Base-by-base conservation (phyloP, 208 protist genomes). In the Leishmania guyanensis region DNA sequence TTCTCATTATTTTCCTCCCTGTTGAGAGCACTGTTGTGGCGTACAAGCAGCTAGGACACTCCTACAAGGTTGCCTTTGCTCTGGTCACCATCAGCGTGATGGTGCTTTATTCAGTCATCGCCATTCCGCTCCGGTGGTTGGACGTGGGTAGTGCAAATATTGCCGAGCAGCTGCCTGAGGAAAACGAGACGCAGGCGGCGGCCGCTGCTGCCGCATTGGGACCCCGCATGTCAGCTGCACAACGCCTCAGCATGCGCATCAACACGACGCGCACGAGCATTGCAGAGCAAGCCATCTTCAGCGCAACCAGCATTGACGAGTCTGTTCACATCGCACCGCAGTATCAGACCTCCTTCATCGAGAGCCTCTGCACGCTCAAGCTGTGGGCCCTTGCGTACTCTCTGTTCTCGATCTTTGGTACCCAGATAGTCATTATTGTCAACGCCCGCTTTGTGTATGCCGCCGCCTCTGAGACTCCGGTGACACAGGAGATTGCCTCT, bases 401-500 rank as follows among this genome's bases (percentile, higher is more conserved):
- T 29, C 78, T 94, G 22, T 78, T 78, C 60, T 69, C 14, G 66
- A 88, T 91, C 46, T 79, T 86, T 56, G 91, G 92, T 39, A 84
- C 91, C 26, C 84, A 93, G 68, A 81, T 86, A 54, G 89, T 97
- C 46, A 85, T 97, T 48, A 93, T 95, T 6, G 79, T 86, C 33
- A 97, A 95, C 73, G 87, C 92, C n/a, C 86, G 90, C 79, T 94
- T 91, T 64, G 92, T 97, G 62, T 94, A 93, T 79, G 87, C 81
- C 2, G 90, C 93, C 3, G 58, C 94, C n/a, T 85, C 87, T 2
- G 86, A 84, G 22, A 82, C 81, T 20, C 51, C 68, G 14, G 80
- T 87, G 26, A 88, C 69, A 16, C 66, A 80, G 20, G 90, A 92
- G 66, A 80, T 94, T 39, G 87, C 89, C 62, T 87, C 89, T 16